Percentiles rank a stretch among this genome's conserved stretches.
Evolutionary conservation across 2,329 filamentous ascomycete species (phyloP).

Genomic region (Alternaria triticimaculans): DNA sequence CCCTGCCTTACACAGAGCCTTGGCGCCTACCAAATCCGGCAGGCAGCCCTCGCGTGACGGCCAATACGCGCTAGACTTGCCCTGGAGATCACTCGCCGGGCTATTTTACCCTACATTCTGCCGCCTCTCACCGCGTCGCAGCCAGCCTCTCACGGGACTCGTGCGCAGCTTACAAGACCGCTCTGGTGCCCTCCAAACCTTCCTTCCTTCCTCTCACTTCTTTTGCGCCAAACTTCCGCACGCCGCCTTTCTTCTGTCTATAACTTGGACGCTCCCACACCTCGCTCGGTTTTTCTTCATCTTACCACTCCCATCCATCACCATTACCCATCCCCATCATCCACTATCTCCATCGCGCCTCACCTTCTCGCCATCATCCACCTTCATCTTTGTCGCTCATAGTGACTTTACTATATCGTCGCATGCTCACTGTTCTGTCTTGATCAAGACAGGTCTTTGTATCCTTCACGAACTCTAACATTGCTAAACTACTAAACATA

Average conservation of each 20-base stretch:
- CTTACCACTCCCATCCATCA: slow-evolving; percentile 18
- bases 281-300: slow-evolving; percentile 9
- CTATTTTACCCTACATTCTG: slow-evolving; percentile 30
- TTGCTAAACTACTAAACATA: slow-evolving; percentile 49
- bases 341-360: slow-evolving; percentile 18
- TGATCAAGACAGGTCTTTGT: slow-evolving; percentile 37
- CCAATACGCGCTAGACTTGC: slow-evolving; percentile 26
- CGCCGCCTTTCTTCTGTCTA: slow-evolving; percentile 22
- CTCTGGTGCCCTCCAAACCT: slow-evolving; percentile 40
- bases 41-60: slow-evolving; percentile 13
- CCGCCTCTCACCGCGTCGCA: slow-evolving; percentile 26
- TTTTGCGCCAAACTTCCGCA: slow-evolving; percentile 31
- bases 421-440: slow-evolving; percentile 39
- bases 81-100: slow-evolving; percentile 24
- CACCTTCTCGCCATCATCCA: slow-evolving; percentile 25
- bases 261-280: slow-evolving; percentile 15
- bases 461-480: slow-evolving; percentile 37
- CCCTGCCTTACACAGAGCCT: slow-evolving; percentile 16
- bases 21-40: slow-evolving; percentile 19
- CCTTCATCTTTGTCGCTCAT: slow-evolving; percentile 35
- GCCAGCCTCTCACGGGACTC: slow-evolving; percentile 46
- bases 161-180: slow-evolving; percentile 47
- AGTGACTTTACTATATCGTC: slow-evolving; percentile 22
- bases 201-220: slow-evolving; percentile 46
- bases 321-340: slow-evolving; percentile 16